Evolutionary conservation across 192 early-diverging fungal genomes (phyloP), one percentile per base, ranked within the genome.

Genomic region (Lobosporangium transversale): DNA sequence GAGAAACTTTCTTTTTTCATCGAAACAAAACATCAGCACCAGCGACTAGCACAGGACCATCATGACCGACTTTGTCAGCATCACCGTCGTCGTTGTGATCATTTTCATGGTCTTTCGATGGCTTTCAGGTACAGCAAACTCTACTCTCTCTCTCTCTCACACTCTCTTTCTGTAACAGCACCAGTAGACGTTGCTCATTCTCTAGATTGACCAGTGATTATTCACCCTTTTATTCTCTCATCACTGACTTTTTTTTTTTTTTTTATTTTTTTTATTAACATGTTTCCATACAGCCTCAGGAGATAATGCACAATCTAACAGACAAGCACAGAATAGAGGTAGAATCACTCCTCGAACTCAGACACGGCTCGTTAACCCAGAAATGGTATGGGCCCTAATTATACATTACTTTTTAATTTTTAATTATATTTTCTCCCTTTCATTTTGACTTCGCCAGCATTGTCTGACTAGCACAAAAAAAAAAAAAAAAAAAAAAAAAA

Each of bases 51-150:
- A 15, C 48, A 26, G n/a, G 24, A 50, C 15, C 29, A 50, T 35
- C 52, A 88, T 88, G 85, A 88, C 85, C 58, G 86, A 88, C 61
- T 82, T 84, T 43, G 80, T 88, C 55, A 84, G 83, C 42, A 84
- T 88, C 58, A 73, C 85, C 18, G 76, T 88, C 40, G 86, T 83
- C 32, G 73, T 88, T n/a, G 79, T 88, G 64, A 73, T 88, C 56
- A 88, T 88, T 30, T 70, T 88, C 42, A 70, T 85, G 57, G 82
- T 80, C 27, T 74, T 85, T 50, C 79, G 86, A 49, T 88, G 86
- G 86, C 80, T 88, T 44, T 74, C 85, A 43, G 84, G 86, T 84
- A 84, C 45, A 48, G 4, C n/a, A n/a, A n/a, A n/a, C n/a, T n/a
- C n/a, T n/a, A n/a, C n/a, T n/a, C n/a, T n/a, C n/a, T n/a, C n/a